Evolutionary conservation across 352 stramenopile species (phyloP).

Genomic region (Bremia lactucae): DNA sequence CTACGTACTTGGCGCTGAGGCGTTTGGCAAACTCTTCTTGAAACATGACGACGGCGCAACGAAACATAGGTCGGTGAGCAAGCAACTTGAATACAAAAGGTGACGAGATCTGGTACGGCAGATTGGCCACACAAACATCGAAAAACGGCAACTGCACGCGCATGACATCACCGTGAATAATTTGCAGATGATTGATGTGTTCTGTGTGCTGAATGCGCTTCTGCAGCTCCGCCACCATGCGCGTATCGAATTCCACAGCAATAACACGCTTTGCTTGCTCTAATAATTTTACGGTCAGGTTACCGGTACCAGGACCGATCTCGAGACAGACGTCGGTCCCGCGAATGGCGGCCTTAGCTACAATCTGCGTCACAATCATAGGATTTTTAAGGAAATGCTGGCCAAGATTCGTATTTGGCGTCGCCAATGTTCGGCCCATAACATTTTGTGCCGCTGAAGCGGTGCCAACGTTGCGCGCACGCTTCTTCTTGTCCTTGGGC

Average conservation of each 20-base stretch:
- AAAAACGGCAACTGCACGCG: constrained; percentile 99
- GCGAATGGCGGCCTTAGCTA: constrained; percentile 93
- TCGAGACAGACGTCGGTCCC: constrained; percentile 94
- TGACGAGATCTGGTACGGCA: constrained; percentile 99
- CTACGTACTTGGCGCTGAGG: constrained; percentile 87
- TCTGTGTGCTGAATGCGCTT: constrained; percentile 97
- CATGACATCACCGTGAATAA: constrained; percentile 99
- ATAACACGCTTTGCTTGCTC: constrained; percentile 95
- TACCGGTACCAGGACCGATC: constrained; percentile 96
- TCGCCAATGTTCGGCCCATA: constrained; percentile 87
- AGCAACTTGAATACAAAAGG: constrained; percentile 99
- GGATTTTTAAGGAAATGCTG: constrained; percentile 99
- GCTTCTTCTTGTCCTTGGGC: constrained; percentile 88
- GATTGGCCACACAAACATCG: constrained; percentile 98
- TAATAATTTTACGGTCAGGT: constrained; percentile 98
- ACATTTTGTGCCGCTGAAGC: constrained; percentile 65
- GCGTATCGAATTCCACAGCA: constrained; percentile 96
- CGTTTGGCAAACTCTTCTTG: constrained; percentile 98
- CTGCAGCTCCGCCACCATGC: constrained; percentile 98
- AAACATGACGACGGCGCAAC: constrained; percentile 99
- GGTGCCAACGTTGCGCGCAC: constrained; percentile 54
- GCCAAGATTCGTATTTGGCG: constrained; percentile 93
- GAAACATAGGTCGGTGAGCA: constrained; percentile 95
- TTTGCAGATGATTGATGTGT: constrained; percentile 90
- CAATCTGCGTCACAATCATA: constrained; percentile 94